Evolutionary conservation across 2,329 filamentous ascomycete genomes (phyloP).

Genomic region (Verticillium klebahnii): DNA sequence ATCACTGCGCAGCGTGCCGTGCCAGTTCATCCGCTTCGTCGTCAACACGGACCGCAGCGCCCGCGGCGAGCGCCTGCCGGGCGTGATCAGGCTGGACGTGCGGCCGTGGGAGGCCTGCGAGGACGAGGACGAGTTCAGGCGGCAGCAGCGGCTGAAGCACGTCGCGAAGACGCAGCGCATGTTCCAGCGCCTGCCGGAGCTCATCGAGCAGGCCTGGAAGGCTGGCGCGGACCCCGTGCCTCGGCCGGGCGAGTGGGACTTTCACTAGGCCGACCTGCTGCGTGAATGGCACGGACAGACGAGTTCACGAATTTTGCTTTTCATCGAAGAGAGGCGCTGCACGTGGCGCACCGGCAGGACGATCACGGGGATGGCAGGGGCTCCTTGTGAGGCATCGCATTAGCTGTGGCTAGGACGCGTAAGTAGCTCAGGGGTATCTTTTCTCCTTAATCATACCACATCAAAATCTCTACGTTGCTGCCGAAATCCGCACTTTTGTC

Average conservation of each 20-base stretch:
- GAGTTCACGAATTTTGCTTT: no score
- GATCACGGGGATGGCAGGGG: no score
- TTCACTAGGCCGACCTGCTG: slow-evolving; percentile 1
- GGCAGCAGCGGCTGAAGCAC: slow-evolving; percentile 7
- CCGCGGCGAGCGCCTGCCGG: slow-evolving; percentile 3
- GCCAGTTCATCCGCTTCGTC: slow-evolving; percentile 29
- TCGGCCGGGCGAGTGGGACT: slow-evolving; percentile 9
- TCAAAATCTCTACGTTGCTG: slow-evolving; percentile 1
- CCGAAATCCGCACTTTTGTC: slow-evolving; percentile 59
- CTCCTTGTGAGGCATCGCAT: background rate
- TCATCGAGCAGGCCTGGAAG: slow-evolving; percentile 7
- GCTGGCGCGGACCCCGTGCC: background rate
- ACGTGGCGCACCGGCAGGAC: no score
- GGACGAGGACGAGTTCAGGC: slow-evolving; percentile 12
- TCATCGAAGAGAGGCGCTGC: no score
- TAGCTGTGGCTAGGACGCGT: background rate
- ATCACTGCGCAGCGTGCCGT: slow-evolving; percentile 25
- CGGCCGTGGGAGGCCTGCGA: slow-evolving; percentile 11
- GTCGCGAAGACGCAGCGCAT: slow-evolving; percentile 8
- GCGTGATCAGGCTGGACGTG: slow-evolving; percentile 7
- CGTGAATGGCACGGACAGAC: no score
- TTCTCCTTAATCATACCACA: slow-evolving; percentile 4
- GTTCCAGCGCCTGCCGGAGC: slow-evolving; percentile 6
- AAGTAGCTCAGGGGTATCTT: background rate
- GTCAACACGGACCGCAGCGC: slow-evolving; percentile 19